A percentile compares a stretch with the other conserved stretches of the same genome.
These are phyloP conservation scores for Trifolium repens DNA, from an alignment of 306 rosid species.

Conservation along the genomic window DNA sequence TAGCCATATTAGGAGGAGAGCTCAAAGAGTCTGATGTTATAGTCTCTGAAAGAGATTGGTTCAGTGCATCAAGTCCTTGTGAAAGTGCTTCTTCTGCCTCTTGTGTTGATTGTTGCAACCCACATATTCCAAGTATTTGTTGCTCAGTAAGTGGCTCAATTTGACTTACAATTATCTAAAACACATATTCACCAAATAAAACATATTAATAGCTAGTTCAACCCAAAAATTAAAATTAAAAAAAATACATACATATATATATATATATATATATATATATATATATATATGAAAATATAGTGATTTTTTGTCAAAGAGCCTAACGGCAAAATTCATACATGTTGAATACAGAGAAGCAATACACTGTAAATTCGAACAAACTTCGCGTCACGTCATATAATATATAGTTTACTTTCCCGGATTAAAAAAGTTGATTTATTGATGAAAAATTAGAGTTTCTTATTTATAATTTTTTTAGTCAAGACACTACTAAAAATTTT, in stretches of 20 bases:
- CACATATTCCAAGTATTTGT: slow-evolving; percentile 81
- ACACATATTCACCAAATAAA: not conserved
- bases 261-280: not conserved
- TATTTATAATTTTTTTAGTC: not conserved
- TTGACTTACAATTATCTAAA: slow-evolving; percentile 67
- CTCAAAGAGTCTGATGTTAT: slow-evolving; percentile 80
- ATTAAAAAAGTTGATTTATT: not conserved
- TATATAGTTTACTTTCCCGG: no score
- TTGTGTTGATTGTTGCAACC: slow-evolving; percentile 90
- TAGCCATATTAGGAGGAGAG: slow-evolving; percentile 78
- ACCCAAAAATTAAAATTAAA: not conserved
- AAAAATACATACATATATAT: not conserved
- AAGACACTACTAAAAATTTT: not conserved
- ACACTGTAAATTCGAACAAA: no score
- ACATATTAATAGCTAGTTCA: not conserved
- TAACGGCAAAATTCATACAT: no score
- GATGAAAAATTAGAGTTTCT: not conserved
- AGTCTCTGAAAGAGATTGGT: slow-evolving; percentile 81
- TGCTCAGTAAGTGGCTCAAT: slow-evolving; percentile 94
- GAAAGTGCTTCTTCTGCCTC: slow-evolving; percentile 90
- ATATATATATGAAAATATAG: not conserved
- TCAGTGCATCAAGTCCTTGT: slow-evolving; percentile 86
- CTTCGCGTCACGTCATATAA: no score
- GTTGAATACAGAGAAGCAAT: no score
- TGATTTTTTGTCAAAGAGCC: no score